A percentile compares a stretch with the other conserved stretches of the same genome.
phyloP scores from a whole-genome alignment of 2,329 filamentous ascomycete species.

The Monilinia aucupariae region DNA sequence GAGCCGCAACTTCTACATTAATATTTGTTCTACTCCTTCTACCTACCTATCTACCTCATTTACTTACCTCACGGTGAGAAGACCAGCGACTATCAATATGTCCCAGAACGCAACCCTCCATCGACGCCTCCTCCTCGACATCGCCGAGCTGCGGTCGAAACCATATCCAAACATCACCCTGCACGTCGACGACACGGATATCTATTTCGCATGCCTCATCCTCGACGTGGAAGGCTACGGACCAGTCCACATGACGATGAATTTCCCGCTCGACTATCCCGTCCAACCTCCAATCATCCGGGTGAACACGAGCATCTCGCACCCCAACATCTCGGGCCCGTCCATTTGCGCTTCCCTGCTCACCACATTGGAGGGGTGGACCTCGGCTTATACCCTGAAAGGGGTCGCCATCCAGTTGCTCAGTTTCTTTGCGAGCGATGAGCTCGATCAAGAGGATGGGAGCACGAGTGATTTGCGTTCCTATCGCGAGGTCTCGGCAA shows the following conservation, averaged over 20 bases:
- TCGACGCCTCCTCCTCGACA: slow-evolving; percentile 40
- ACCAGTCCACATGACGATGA: slow-evolving; percentile 42
- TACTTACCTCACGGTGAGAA: too few species aligned
- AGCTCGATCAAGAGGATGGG: slow-evolving; percentile 39
- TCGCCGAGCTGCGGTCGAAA: slow-evolving; percentile 41
- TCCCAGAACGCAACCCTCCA: background rate
- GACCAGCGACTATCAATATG: too few species aligned
- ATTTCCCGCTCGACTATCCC: slow-evolving; percentile 38
- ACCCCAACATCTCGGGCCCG: slow-evolving; percentile 42
- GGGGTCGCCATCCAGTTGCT: slow-evolving; percentile 47
- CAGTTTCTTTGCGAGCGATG: slow-evolving; percentile 47
- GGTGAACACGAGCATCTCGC: slow-evolving; percentile 40
- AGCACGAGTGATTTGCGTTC: slow-evolving; percentile 24
- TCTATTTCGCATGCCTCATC: slow-evolving; percentile 41
- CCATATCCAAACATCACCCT: slow-evolving; percentile 45
- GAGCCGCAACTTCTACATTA: too few species aligned
- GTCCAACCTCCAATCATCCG: slow-evolving; percentile 37
- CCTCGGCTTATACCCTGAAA: slow-evolving; percentile 47
- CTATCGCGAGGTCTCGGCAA: slow-evolving; percentile 24
- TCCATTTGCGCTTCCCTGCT: slow-evolving; percentile 47
- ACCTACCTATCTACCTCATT: too few species aligned
- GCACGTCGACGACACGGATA: slow-evolving; percentile 36
- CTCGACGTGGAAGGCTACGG: slow-evolving; percentile 39
- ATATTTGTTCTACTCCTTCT: too few species aligned
- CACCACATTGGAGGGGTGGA: slow-evolving; percentile 41